Conservation (phyloP, 768 basidiomycete genomes). For the Leccinum uliginosum region DNA sequence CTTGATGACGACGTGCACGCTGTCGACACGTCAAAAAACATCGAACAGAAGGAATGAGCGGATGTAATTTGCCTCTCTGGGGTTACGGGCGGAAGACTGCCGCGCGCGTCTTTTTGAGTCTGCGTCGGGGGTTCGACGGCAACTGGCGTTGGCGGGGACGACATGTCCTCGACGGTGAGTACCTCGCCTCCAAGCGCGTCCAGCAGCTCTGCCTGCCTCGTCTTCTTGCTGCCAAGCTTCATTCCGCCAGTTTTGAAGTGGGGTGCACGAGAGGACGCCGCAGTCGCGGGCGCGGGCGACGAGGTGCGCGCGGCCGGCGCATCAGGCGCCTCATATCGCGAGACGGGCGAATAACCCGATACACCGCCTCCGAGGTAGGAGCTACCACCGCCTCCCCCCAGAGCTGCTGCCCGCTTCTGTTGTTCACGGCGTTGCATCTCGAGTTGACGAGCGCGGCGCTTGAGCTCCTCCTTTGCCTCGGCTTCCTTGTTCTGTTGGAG, state of each 20-base stretch:
- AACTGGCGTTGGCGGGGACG: constrained; percentile 46
- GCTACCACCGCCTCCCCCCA: constrained; percentile 40
- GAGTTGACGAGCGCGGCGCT: constrained; percentile 94
- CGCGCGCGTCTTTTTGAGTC: constrained; percentile 45
- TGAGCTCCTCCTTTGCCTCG: constrained; percentile 98
- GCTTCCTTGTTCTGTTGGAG: constrained; percentile 87
- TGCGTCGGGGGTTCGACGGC: constrained; percentile 43
- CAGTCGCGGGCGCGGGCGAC: constrained; percentile 36
- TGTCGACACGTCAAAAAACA: constrained; percentile 27
- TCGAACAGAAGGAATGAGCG: neutral
- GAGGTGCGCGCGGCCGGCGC: constrained; percentile 41
- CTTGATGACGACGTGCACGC: constrained; percentile 82
- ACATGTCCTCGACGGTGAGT: constrained; percentile 49
- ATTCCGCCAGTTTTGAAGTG: constrained; percentile 94
- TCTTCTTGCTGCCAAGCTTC: constrained; percentile 94
- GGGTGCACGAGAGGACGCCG: constrained; percentile 51
- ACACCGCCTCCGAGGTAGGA: constrained; percentile 64
- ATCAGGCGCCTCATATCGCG: constrained; percentile 70
- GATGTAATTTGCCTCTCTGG: constrained; percentile 58
- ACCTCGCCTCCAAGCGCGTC: constrained; percentile 84
- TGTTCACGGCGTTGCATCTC: constrained; percentile 97
- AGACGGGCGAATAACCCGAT: constrained; percentile 67
- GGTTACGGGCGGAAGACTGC: constrained; percentile 70
- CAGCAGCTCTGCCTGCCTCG: constrained; percentile 81
- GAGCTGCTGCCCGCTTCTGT: constrained; percentile 64